Evolutionary conservation across 176 grass and related monocot genomes (phyloP), one percentile per base, ranked within the genome.

Genomic region (Saccharum spontaneum): DNA sequence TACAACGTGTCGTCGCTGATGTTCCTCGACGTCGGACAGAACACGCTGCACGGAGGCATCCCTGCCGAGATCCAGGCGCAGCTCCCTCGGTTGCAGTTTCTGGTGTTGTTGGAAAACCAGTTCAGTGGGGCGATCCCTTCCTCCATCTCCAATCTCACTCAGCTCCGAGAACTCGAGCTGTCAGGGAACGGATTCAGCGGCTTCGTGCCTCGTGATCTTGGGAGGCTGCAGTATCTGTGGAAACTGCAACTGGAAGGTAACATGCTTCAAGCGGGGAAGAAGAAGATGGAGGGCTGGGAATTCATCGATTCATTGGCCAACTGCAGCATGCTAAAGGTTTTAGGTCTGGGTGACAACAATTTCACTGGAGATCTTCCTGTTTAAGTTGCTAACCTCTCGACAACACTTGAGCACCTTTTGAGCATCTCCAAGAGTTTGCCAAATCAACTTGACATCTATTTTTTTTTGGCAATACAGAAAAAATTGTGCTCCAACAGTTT

Each of bases 261-360:
- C 11, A 59, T 1, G 13, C 80, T 82, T 12, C 37, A 61, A 30
- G 68, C 50, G 26, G 50, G 38, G 34, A 8, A 28, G 34, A 8
- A 39, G 13, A 60, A 9, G 13, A 22, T 8, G 76, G 0, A 71
- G 4, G 80, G 0, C 73, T 28, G 68, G 80, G 68, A 82, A 3
- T 82, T 82, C 36, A 82, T 82, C 22, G 15, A 10, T 26, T 59
- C 66, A 3, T 30, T 82, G 31, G 67, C 49, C 57, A 82, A 82
- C 67, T 82, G 67, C 79, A 71, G 48, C 49, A 0, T 13, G 8
- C 67, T 82, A 7, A 0, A 57, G 22, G 1, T 11, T 11, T 8
- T 82, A 1, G 11, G 0, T 18, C 13, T 82, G 4, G 4, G n/a
- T 6, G 0, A 8, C n/a, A 82, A 82, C 4, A 2, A 17, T 60